These are phyloP conservation scores for Acanthochlamys bracteata DNA, from an alignment of 106 monocot genomes.

Conservation along the genomic window DNA sequence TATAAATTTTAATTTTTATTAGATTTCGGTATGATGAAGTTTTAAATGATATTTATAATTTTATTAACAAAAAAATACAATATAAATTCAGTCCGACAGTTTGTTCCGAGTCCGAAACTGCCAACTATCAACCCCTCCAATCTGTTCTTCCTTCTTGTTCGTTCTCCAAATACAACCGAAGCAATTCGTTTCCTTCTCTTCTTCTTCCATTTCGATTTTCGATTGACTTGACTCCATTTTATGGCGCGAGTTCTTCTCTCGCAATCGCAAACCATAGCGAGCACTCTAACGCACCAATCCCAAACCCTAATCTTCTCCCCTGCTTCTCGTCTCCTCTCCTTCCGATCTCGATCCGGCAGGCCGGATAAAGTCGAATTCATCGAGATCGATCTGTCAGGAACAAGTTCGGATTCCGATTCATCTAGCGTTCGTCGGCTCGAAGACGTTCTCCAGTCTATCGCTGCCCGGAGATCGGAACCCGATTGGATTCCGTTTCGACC, in stretches of 20 bases:
- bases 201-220: neutral
- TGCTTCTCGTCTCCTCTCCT: neutral
- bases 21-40: no score
- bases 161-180: no score
- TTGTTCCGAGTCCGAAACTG: no score
- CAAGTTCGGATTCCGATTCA: neutral
- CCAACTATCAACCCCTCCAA: no score
- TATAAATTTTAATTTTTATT: no score
- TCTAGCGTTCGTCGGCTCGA: neutral
- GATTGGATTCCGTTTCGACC: slow-evolving; percentile 25
- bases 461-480: slow-evolving; percentile 10
- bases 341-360: neutral
- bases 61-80: no score
- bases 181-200: neutral
- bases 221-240: no score
- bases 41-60: no score
- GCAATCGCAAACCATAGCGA: neutral
- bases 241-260: slow-evolving; percentile 8
- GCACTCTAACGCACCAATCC: neutral
- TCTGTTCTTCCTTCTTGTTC: neutral
- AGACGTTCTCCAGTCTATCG: slow-evolving; percentile 6
- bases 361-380: neutral
- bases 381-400: slow-evolving; percentile 1
- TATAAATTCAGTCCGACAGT: no score
- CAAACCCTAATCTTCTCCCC: neutral